Conservation (phyloP, 768 basidiomycete genomes). For the Mycena indigotica region DNA sequence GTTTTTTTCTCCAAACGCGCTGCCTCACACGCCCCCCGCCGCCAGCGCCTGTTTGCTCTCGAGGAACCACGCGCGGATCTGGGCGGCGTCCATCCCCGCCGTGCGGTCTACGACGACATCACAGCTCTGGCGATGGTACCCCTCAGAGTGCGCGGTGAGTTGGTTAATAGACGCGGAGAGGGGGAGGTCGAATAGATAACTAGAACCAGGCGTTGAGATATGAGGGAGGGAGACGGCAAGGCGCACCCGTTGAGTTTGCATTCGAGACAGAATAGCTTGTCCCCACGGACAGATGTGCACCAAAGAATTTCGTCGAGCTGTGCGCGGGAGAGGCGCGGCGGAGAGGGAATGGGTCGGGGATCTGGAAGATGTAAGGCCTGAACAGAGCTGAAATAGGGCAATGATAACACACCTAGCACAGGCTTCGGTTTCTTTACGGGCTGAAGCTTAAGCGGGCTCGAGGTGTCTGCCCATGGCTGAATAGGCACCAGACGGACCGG, state of each 20-base stretch:
- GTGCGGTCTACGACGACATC: not conserved
- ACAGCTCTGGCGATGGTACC: not conserved
- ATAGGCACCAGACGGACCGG: not conserved
- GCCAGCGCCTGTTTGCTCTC: too few species aligned
- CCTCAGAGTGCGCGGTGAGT: not conserved
- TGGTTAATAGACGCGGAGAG: not conserved
- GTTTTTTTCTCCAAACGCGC: too few species aligned
- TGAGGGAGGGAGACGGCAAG: not conserved
- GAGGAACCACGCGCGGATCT: not conserved
- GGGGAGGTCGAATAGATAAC: not conserved
- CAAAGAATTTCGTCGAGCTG: not conserved
- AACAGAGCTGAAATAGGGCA: not conserved
- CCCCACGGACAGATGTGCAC: not conserved
- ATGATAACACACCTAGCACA: not conserved
- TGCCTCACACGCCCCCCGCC: too few species aligned
- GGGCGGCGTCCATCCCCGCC: not conserved
- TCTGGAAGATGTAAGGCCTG: not conserved
- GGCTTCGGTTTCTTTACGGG: not conserved
- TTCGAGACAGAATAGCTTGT: not conserved
- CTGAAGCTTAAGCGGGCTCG: not conserved
- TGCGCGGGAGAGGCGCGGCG: not conserved
- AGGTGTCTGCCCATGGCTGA: not conserved
- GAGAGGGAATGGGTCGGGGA: not conserved
- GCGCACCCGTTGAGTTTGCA: not conserved
- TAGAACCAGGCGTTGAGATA: not conserved